phyloP scores from a whole-genome alignment of 768 basidiomycete species.

The Hygrocybe punicea region DNA sequence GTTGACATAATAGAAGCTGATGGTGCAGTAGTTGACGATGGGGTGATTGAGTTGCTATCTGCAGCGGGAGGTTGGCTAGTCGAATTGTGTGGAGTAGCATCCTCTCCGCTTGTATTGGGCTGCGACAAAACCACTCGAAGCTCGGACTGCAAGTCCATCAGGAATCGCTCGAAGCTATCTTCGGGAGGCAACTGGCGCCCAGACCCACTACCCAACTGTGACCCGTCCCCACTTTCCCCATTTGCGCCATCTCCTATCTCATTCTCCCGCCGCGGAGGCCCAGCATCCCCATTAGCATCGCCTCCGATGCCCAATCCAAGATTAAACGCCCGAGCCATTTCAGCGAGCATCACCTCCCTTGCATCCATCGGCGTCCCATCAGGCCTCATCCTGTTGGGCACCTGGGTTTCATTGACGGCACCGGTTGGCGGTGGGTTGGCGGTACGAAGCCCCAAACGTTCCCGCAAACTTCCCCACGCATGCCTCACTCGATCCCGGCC shows the following conservation, averaged over 20 bases:
- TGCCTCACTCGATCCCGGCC: conserved; percentile 50
- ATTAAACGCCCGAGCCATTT: conserved; percentile 80
- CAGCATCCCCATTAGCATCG: conserved; percentile 6
- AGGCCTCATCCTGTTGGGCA: background rate
- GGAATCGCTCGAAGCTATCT: conserved; percentile 77
- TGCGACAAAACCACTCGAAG: conserved; percentile 59
- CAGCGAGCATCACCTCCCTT: conserved; percentile 68
- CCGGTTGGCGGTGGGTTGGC: conserved; percentile 18
- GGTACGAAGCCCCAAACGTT: conserved; percentile 56
- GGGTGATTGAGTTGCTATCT: background rate
- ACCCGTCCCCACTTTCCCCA: background rate
- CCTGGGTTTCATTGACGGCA: background rate
- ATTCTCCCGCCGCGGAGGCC: conserved; percentile 12
- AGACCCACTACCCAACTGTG: background rate
- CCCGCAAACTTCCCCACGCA: conserved; percentile 66
- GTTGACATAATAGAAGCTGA: background rate
- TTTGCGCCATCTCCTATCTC: background rate
- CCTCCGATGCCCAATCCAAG: conserved; percentile 54
- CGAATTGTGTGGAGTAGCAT: background rate
- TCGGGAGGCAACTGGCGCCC: conserved; percentile 38
- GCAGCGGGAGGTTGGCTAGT: background rate
- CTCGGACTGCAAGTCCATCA: conserved; percentile 74
- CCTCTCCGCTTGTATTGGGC: background rate
- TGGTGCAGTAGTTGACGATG: background rate
- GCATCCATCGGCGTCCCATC: conserved; percentile 42